These are phyloP conservation scores for Lipomyces japonicus DNA, from an alignment of 805 yeast genomes.

Conservation along the genomic window DNA sequence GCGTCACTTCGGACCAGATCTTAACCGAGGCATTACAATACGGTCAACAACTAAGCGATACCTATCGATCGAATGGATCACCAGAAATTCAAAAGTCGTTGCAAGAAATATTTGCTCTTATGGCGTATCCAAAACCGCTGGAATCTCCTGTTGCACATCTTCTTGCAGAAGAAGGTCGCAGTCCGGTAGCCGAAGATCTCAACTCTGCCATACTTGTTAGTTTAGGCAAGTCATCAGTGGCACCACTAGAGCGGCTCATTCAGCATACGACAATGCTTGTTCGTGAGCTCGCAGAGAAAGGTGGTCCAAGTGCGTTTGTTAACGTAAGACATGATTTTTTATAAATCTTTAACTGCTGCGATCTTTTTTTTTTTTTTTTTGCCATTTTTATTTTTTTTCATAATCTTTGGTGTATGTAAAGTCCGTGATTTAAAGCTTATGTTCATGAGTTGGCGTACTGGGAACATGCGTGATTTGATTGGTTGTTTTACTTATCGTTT, in stretches of 20 bases:
- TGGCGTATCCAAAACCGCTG: conserved; percentile 52
- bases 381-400: neutral
- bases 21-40: conserved; percentile 40
- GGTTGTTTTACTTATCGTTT: no score
- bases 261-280: conserved; percentile 39
- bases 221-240: conserved; percentile 44
- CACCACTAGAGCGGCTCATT: conserved; percentile 45
- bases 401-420: no score
- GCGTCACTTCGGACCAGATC: conserved; percentile 9
- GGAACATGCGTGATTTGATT: no score
- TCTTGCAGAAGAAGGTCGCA: conserved; percentile 40
- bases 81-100: conserved; percentile 41
- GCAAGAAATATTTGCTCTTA: conserved; percentile 47
- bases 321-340: conserved; percentile 23
- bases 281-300: conserved; percentile 26
- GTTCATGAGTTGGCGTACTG: neutral
- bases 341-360: neutral
- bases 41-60: conserved; percentile 41
- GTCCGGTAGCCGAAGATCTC: conserved; percentile 43
- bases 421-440: no score
- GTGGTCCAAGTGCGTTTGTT: conserved; percentile 26
- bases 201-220: conserved; percentile 45
- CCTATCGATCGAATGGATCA: conserved; percentile 35
- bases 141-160: conserved; percentile 40
- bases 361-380: neutral